Evolutionary conservation across 2,329 filamentous ascomycete species (phyloP), one percentile per base, ranked within the genome.

Genomic region (Aspergillus tubingensis): DNA sequence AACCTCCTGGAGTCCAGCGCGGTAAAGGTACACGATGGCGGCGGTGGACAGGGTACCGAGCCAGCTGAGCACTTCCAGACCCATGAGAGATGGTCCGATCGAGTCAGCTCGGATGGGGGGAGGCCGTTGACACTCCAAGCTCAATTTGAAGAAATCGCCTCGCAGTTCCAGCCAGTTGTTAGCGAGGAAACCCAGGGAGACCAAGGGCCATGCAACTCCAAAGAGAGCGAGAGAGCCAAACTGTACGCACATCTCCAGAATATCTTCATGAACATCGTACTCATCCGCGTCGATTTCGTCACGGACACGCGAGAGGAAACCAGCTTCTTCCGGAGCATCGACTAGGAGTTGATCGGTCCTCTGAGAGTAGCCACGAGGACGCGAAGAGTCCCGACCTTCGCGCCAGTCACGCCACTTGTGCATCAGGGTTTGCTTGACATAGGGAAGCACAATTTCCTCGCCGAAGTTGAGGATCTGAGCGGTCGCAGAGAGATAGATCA

Each of bases 81-180:
- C 88, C 65, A 92, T 86, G 11, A 98, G 81, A 90, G 92, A 98
- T 0, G 95, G 93, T 0, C 95, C 95, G 67, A 99, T 98, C 1
- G 91, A 95, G 77, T 98, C 95, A 1, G 92, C 88, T 56, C 95
- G 87, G 85, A 90, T 92, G 0, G 95, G 95, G 39, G 91, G 91
- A 0, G 95, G 95, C 3, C 95, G 88, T 70, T 94, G 90, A 82
- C 91, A 93, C 75, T 93, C 90, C 51, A 92, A 83, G 58, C 92
- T 92, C 69, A 98, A 96, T 76, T 99, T 99, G 79, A 96, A 85
- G 2, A 94, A 93, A 72, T 99, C 95, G 0, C 91, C 91, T 44
- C 95, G 90, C 41, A 98, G 85, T 74, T 98, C 95, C 59, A 99
- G 81, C 92, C 94, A 98, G 79, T 98, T 96, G 79, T 98, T 98